These are phyloP conservation scores for Claviceps capensis DNA, from an alignment of 2,329 filamentous ascomycete genomes.

Conservation along the genomic window DNA sequence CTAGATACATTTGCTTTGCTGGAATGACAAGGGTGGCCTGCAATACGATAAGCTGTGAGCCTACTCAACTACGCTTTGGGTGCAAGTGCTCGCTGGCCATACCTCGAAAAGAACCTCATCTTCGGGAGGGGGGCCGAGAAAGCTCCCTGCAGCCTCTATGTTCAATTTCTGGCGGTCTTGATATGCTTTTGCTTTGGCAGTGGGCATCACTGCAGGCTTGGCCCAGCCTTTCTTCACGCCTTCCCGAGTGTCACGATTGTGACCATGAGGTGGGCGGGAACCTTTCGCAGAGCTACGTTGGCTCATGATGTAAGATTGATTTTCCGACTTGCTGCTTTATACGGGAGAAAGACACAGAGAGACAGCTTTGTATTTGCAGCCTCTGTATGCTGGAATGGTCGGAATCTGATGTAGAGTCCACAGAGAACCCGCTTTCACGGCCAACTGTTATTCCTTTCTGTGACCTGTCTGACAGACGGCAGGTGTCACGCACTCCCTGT, in stretches of 20 bases:
- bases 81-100: background rate
- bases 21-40: constrained; percentile 17
- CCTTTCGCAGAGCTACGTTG: background rate
- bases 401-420: background rate
- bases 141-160: constrained; percentile 10
- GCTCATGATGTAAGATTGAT: background rate
- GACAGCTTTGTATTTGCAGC: background rate
- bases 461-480: background rate
- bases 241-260: background rate
- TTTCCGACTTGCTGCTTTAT: too few relatives aligned
- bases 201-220: constrained; percentile 5
- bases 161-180: constrained; percentile 8
- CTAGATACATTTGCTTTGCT: constrained; percentile 14
- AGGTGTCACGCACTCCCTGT: background rate
- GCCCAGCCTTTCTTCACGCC: background rate
- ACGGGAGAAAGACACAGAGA: too few relatives aligned
- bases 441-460: background rate
- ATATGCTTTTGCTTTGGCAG: constrained; percentile 13
- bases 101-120: constrained; percentile 14
- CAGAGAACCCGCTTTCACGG: background rate
- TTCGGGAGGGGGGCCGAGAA: constrained; percentile 13
- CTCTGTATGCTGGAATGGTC: background rate
- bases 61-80: background rate
- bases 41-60: constrained; percentile 4
- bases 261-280: background rate